These are phyloP conservation scores for Polygonum aviculare DNA, from an alignment of 148 eudicot genomes.

Conservation along the genomic window DNA sequence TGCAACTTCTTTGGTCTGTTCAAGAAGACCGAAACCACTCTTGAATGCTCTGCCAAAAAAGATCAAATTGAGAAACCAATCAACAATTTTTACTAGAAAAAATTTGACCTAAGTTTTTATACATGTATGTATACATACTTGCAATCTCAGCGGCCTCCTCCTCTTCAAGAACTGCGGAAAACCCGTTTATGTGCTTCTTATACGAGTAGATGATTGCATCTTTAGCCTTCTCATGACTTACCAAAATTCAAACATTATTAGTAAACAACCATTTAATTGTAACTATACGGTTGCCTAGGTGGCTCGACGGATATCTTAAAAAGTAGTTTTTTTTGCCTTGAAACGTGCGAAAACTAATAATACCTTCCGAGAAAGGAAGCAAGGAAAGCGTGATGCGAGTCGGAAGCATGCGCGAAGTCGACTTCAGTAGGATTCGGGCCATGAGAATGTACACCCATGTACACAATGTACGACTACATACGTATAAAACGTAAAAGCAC, in stretches of 20 bases:
- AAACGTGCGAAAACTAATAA: too few species aligned
- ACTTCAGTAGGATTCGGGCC: conserved; percentile 15
- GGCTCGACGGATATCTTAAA: too few species aligned
- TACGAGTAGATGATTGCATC: conserved; percentile 58
- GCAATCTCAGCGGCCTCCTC: conserved; percentile 42
- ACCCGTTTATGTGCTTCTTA: conserved; percentile 46
- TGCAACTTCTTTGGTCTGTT: conserved; percentile 35
- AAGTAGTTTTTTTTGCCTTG: too few species aligned
- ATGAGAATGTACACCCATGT: conserved; percentile 52
- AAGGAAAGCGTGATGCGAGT: conserved; percentile 42
- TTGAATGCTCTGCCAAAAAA: conserved; percentile 36
- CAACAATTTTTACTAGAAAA: not conserved
- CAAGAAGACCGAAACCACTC: conserved; percentile 53
- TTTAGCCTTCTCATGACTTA: conserved; percentile 17
- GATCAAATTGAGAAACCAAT: not conserved
- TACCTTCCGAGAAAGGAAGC: conserved; percentile 57
- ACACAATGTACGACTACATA: conserved; percentile 49
- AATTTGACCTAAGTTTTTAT: not conserved
- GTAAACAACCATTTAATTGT: not conserved
- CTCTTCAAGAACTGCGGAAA: conserved; percentile 61
- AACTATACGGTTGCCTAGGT: too few species aligned
- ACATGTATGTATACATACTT: conserved; percentile 21
- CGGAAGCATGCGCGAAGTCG: conserved; percentile 21
- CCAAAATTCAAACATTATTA: not conserved
- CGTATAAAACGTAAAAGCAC: not conserved